Base-by-base conservation (phyloP, 1,284 basidiomycete species). In the Malassezia nana region DNA sequence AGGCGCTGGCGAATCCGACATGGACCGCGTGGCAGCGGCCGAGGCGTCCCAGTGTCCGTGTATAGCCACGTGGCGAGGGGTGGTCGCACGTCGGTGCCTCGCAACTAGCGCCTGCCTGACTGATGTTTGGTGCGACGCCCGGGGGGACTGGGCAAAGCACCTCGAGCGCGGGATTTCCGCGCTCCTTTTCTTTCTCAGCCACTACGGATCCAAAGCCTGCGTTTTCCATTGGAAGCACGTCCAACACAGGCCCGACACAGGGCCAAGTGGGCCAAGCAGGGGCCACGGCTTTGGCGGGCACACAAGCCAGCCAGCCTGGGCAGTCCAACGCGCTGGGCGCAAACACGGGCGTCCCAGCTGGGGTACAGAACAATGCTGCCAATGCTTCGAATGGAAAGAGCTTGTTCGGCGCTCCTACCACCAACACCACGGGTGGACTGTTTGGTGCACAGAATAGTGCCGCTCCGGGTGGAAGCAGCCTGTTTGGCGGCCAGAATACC, bases 391-490 rank as follows among this genome's bases (percentile, higher is more conserved):
- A 10, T 16, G 40, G 45, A 25, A 25, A 55, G 1, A 52, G 60
- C 16, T 40, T 63, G 29, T 66, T 64, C 46, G 60, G 63, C 6
- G 47, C 50, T 4, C 22, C 45, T 3, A 30, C 20, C n/a, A 46
- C 16, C 16, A 5, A 26, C 24, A 46, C 6, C 35, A 41, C 50
- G 6, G 50, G 50, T 39, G 45, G 45, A n/a, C 16, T 46, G 9
- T 46, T 46, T 46, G 45, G 40, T 5, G 25, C 33, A 1, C 30
- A 33, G 10, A 41, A 28, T 7, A 22, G 22, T 26, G 15, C 24
- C 7, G 15, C 12, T 5, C 25, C 7, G 6, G 16, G 22, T 4
- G 15, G 28, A 3, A 18, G 16, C 20, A 30, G 22, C 12, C 24
- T 51, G 12, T 51, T 51, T 31, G 35, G 32, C 10, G 25, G 20